Percentiles rank a stretch among this genome's conserved stretches.
phyloP scores from a whole-genome alignment of 2,329 filamentous ascomycete species.

The Hypoxylon sp. region DNA sequence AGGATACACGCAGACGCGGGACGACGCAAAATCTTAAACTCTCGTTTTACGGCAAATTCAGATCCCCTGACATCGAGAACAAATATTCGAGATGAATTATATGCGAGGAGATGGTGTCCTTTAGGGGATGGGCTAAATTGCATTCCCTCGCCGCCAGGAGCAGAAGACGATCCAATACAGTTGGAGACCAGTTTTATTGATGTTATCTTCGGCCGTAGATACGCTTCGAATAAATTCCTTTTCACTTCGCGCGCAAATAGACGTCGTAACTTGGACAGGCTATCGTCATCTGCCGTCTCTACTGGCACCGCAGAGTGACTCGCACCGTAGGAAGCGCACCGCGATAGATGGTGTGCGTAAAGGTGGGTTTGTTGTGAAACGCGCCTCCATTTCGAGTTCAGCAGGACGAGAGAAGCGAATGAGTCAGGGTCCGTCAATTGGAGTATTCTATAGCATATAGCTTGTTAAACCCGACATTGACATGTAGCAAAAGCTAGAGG shows the following conservation, averaged over 20 bases:
- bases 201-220: conserved; percentile 73
- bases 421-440: conserved; percentile 66
- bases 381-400: conserved; percentile 72
- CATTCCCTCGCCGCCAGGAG: conserved; percentile 84
- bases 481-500: background rate
- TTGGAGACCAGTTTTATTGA: conserved; percentile 83
- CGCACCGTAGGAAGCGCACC: conserved; percentile 66
- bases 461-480: conserved; percentile 16
- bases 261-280: conserved; percentile 68
- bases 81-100: conserved; percentile 86
- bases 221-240: conserved; percentile 79
- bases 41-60: conserved; percentile 71
- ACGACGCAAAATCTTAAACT: conserved; percentile 80
- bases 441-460: conserved; percentile 61
- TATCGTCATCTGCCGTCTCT: conserved; percentile 53
- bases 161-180: conserved; percentile 83
- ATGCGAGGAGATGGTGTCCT: conserved; percentile 78
- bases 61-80: conserved; percentile 73
- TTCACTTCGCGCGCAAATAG: conserved; percentile 76
- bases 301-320: conserved; percentile 53
- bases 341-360: conserved; percentile 69
- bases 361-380: conserved; percentile 70
- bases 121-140: conserved; percentile 82
- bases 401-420: conserved; percentile 71
- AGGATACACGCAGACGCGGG: conserved; percentile 80